These are phyloP conservation scores for Coemansia sp. DNA, from an alignment of 192 early-diverging fungal genomes.

Conservation along the genomic window DNA sequence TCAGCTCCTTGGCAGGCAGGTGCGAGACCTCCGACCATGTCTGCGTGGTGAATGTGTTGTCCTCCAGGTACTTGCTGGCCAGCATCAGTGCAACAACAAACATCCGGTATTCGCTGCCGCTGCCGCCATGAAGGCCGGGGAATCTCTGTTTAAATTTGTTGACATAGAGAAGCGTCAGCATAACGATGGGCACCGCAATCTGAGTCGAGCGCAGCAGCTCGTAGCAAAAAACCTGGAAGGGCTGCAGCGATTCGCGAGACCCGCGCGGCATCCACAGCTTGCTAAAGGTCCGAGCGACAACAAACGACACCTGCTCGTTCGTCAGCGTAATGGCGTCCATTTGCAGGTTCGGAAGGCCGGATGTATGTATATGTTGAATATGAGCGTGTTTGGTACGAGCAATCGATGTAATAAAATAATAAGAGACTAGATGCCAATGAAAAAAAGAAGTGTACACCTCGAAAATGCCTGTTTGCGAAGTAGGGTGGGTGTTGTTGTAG, in stretches of 20 bases:
- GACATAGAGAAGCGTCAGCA: slow-evolving; percentile 51
- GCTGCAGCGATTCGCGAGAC: slow-evolving; percentile 33
- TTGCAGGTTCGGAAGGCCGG: background rate
- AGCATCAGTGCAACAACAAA: slow-evolving; percentile 84
- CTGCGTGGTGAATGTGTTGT: slow-evolving; percentile 88
- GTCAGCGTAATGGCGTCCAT: slow-evolving; percentile 29
- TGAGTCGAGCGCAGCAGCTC: slow-evolving; percentile 53
- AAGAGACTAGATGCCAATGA: slow-evolving; percentile 2
- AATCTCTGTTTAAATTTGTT: slow-evolving; percentile 39
- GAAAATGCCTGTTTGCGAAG: background rate
- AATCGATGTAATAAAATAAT: background rate
- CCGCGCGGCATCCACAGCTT: slow-evolving; percentile 44
- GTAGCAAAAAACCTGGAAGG: slow-evolving; percentile 47
- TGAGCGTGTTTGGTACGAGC: no score
- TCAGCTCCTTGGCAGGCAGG: slow-evolving; percentile 75
- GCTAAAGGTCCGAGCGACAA: slow-evolving; percentile 41
- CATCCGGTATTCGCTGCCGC: slow-evolving; percentile 77
- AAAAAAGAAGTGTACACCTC: background rate
- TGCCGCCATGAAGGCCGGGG: slow-evolving; percentile 34
- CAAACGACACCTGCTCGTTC: slow-evolving; percentile 48
- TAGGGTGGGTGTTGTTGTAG: background rate
- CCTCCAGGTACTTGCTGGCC: slow-evolving; percentile 81
- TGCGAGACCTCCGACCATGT: slow-evolving; percentile 86
- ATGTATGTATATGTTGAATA: no score
- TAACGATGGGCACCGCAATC: slow-evolving; percentile 50